Evolutionary conservation across 768 basidiomycete species (phyloP).

Genomic region (Galerina sulciceps): DNA sequence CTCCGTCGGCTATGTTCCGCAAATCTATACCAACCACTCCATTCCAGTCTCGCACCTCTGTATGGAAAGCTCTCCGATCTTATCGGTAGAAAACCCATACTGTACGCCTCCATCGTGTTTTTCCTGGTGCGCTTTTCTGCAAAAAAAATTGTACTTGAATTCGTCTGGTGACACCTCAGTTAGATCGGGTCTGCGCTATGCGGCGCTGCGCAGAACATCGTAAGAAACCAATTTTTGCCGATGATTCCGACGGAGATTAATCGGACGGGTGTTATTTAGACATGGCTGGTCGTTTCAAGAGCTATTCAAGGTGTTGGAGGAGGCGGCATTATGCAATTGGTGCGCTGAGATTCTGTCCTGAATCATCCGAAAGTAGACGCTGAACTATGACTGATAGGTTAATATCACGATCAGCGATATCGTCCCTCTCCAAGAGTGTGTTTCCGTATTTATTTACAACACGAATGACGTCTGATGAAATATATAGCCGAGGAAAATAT

Average conservation of each 20-base stretch:
- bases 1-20: neutral
- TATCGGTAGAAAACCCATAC: constrained; percentile 63
- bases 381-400: constrained; percentile 34
- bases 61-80: constrained; percentile 81
- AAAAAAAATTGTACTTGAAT: neutral
- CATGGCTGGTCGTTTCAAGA: constrained; percentile 75
- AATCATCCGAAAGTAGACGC: neutral
- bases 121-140: constrained; percentile 59
- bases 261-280: constrained; percentile 27
- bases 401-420: constrained; percentile 85
- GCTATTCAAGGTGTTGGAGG: constrained; percentile 87
- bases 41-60: constrained; percentile 60
- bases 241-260: neutral
- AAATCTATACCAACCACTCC: neutral
- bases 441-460: neutral
- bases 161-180: neutral
- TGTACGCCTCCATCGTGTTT: constrained; percentile 64
- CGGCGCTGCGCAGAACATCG: constrained; percentile 79
- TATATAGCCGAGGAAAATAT: constrained; percentile 65
- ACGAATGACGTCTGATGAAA: neutral
- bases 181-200: constrained; percentile 82
- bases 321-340: constrained; percentile 78
- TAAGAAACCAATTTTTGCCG: constrained; percentile 18
- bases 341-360: constrained; percentile 21
- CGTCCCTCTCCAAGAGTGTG: constrained; percentile 76